A percentile compares a stretch with the other conserved stretches of the same genome.
Evolutionary conservation across 2,329 filamentous ascomycete genomes (phyloP).

Genomic region (Calonectria pauciramosa): DNA sequence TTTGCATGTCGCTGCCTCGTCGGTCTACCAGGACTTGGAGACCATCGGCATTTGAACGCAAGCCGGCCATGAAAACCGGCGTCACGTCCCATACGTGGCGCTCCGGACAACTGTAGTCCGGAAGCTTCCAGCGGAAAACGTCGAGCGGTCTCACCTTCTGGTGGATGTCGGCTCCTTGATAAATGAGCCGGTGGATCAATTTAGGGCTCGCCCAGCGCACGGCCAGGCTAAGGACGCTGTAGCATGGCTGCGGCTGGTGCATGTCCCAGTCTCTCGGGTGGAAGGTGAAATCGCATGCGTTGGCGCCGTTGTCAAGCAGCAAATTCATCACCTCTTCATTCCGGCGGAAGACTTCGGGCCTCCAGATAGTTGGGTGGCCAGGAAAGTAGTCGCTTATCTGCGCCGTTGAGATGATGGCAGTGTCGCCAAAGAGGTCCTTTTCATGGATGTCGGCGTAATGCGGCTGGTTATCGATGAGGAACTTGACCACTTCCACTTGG

Average conservation of each 20-base stretch:
- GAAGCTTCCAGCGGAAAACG: not conserved
- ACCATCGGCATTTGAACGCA: not conserved
- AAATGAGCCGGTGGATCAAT: not conserved
- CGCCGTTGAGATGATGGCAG: not conserved
- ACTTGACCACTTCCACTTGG: not conserved
- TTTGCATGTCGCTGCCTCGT: not conserved
- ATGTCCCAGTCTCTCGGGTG: not conserved
- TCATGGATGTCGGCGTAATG: not conserved
- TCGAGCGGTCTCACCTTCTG: not conserved
- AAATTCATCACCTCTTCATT: not conserved
- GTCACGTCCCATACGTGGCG: not conserved
- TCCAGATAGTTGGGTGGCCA: not conserved
- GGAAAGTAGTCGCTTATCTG: not conserved
- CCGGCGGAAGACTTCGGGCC: not conserved
- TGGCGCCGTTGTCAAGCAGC: not conserved
- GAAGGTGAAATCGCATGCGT: not conserved
- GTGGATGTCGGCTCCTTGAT: not conserved
- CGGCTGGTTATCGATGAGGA: not conserved
- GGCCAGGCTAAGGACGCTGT: not conserved
- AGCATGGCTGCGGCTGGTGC: not conserved
- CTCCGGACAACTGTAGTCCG: not conserved
- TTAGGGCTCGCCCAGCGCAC: not conserved
- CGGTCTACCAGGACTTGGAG: not conserved
- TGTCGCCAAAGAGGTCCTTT: not conserved
- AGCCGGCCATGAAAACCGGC: not conserved